Conservation (phyloP, 164 flowering plant genomes). For the Umbellularia californica region DNA sequence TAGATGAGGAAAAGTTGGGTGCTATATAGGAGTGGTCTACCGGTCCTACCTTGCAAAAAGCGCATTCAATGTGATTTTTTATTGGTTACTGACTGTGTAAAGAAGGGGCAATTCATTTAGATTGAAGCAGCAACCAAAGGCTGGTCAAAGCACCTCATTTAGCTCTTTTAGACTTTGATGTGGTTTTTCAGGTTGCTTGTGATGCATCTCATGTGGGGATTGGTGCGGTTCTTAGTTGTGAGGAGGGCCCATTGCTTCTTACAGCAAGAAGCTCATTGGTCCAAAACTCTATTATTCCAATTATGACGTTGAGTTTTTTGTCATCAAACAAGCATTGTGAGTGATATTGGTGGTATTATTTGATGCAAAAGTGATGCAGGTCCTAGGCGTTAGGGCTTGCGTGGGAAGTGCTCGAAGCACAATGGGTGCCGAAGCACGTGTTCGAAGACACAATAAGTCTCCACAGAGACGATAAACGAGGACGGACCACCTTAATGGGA, state of each 20-base stretch:
- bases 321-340: background rate
- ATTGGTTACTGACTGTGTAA: background rate
- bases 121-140: background rate
- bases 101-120: background rate
- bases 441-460: too few relatives aligned
- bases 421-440: too few relatives aligned
- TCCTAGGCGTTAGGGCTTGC: too few relatives aligned
- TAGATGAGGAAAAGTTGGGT: background rate
- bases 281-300: background rate
- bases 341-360: background rate
- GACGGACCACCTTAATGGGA: too few relatives aligned
- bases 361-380: background rate
- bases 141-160: background rate
- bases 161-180: background rate
- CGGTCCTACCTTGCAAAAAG: background rate
- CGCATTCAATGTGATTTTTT: background rate
- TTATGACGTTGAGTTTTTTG: background rate
- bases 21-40: background rate
- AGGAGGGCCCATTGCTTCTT: background rate
- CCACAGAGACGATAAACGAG: too few relatives aligned
- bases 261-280: background rate
- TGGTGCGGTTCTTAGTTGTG: background rate
- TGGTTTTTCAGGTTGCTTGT: background rate
- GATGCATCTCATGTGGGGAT: background rate
- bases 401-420: too few relatives aligned